Evolutionary conservation across 371 early-diverging fungal genomes (phyloP).

Genomic region (Mortierella sp.): DNA sequence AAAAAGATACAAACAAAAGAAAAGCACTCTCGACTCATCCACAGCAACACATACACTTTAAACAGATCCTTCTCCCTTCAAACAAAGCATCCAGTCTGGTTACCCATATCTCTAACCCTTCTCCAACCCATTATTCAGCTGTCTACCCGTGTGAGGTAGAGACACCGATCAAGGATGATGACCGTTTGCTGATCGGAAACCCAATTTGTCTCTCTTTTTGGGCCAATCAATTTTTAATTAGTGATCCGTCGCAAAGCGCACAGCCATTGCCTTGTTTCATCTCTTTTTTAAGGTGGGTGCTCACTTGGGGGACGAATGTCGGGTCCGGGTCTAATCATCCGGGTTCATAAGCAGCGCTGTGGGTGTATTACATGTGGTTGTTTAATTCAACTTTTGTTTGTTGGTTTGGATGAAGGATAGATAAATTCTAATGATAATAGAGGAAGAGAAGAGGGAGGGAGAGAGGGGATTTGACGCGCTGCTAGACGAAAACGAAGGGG

Average conservation of each 20-base stretch:
- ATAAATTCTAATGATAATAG: not conserved
- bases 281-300: not conserved
- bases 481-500: not conserved
- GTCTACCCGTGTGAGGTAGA: too few relatives aligned
- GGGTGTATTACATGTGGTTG: too few relatives aligned
- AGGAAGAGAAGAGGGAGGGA: not conserved
- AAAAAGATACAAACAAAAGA: not conserved
- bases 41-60: not conserved
- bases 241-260: not conserved
- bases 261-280: slow-evolving; percentile 1
- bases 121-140: not conserved
- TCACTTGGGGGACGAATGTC: not conserved
- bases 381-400: too few relatives aligned
- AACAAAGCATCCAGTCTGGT: not conserved
- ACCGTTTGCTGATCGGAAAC: not conserved
- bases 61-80: too few relatives aligned
- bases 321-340: not conserved
- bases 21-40: not conserved
- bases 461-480: not conserved
- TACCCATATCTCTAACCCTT: not conserved
- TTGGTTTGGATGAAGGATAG: too few relatives aligned
- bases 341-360: not conserved
- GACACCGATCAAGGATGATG: not conserved
- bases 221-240: not conserved
- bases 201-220: not conserved